Conservation (phyloP, 805 yeast species). For the Metschnikowia lunata region DNA sequence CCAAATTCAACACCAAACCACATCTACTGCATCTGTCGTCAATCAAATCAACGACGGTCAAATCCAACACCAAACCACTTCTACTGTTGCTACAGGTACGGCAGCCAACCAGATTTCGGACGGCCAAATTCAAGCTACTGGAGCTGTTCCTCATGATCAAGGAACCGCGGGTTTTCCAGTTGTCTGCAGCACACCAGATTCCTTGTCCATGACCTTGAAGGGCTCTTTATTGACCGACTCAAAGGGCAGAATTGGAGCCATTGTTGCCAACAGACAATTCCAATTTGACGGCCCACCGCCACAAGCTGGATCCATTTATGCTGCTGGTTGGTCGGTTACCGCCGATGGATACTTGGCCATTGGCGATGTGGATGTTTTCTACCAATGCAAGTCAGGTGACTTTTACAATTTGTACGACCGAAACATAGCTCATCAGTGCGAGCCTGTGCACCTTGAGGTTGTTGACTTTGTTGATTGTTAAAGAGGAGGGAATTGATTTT, state of each 20-base stretch:
- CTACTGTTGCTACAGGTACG: conserved; percentile 14
- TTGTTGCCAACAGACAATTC: conserved; percentile 79
- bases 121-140: conserved; percentile 29
- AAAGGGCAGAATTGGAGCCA: conserved; percentile 67
- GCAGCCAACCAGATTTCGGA: conserved; percentile 23
- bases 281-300: conserved; percentile 81
- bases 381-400: conserved; percentile 70
- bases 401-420: conserved; percentile 77
- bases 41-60: conserved; percentile 18
- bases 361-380: conserved; percentile 58
- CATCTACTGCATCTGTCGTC: conserved; percentile 23
- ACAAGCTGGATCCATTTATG: conserved; percentile 45
- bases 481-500: neutral
- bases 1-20: conserved; percentile 39
- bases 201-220: conserved; percentile 54
- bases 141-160: conserved; percentile 27
- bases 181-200: conserved; percentile 21
- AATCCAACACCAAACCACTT: conserved; percentile 17
- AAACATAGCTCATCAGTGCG: conserved; percentile 47
- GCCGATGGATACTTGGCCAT: conserved; percentile 58
- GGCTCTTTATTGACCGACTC: conserved; percentile 52
- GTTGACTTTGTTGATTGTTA: conserved; percentile 57
- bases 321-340: conserved; percentile 41
- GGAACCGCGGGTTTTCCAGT: conserved; percentile 11
- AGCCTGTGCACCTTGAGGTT: conserved; percentile 54